Percentiles rank a stretch among this genome's conserved stretches.
These are phyloP conservation scores for Papiliotrema nemorosa DNA, from an alignment of 1,284 basidiomycete species.

Conservation along the genomic window DNA sequence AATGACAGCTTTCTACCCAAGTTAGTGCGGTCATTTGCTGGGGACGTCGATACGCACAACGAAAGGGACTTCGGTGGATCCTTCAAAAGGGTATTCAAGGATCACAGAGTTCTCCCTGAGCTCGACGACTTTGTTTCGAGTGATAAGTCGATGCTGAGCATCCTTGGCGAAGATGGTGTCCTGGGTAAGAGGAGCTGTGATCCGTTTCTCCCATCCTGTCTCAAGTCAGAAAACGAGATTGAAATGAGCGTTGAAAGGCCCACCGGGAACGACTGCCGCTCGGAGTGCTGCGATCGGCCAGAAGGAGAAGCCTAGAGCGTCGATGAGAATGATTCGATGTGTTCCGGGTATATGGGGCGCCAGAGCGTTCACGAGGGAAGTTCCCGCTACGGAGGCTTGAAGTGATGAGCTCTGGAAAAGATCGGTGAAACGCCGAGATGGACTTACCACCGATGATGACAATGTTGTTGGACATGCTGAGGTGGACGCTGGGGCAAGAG, in stretches of 20 bases:
- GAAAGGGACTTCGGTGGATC: slow-evolving; percentile 43
- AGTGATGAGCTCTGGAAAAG: not conserved
- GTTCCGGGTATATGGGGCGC: slow-evolving; percentile 37
- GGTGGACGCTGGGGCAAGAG: no score
- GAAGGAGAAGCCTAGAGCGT: slow-evolving; percentile 43
- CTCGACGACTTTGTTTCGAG: slow-evolving; percentile 41
- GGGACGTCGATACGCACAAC: slow-evolving; percentile 30
- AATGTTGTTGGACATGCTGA: slow-evolving; percentile 38
- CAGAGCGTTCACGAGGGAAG: slow-evolving; percentile 37
- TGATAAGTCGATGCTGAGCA: slow-evolving; percentile 35
- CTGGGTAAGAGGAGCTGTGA: slow-evolving; percentile 34
- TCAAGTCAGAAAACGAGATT: not conserved
- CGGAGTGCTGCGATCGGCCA: slow-evolving; percentile 46
- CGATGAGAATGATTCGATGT: slow-evolving; percentile 51
- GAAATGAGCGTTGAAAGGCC: slow-evolving; percentile 3
- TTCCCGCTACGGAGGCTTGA: slow-evolving; percentile 39
- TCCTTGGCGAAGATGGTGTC: slow-evolving; percentile 37
- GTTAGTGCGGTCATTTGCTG: not conserved
- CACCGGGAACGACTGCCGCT: slow-evolving; percentile 48
- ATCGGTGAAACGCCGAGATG: not conserved
- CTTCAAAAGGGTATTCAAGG: slow-evolving; percentile 45
- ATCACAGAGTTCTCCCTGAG: slow-evolving; percentile 37
- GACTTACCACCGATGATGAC: slow-evolving; percentile 38
- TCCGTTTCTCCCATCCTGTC: slow-evolving; percentile 48
- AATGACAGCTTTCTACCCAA: slow-evolving; percentile 33